A percentile compares a stretch with the other conserved stretches of the same genome.
These are phyloP conservation scores for Arthrobotrys megalospora DNA, from an alignment of 2,329 filamentous ascomycete species.

Conservation along the genomic window DNA sequence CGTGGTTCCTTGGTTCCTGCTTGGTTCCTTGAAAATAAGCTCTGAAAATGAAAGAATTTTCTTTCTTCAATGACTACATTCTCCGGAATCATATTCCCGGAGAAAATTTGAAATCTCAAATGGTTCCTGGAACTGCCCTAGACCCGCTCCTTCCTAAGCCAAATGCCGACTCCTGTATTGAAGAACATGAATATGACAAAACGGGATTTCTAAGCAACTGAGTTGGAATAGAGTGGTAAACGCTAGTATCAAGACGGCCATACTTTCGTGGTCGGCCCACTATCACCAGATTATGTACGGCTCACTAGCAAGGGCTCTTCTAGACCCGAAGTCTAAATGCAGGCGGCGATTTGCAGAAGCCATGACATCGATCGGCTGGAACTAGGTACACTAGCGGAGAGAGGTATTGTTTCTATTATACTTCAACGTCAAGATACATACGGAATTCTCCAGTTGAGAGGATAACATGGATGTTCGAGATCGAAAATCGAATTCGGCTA, in stretches of 20 bases:
- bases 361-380: slow-evolving; percentile 5
- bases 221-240: not conserved
- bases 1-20: slow-evolving; percentile 22
- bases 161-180: slow-evolving; percentile 4
- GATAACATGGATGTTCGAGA: slow-evolving; percentile 9
- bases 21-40: slow-evolving; percentile 43
- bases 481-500: not conserved
- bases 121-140: not conserved
- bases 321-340: not conserved
- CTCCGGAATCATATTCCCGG: slow-evolving; percentile 31
- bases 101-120: not conserved
- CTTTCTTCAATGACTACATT: slow-evolving; percentile 18
- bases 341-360: not conserved
- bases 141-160: not conserved
- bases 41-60: slow-evolving; percentile 22
- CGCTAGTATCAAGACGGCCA: slow-evolving; percentile 22
- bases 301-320: not conserved
- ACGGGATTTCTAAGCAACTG: slow-evolving; percentile 12
- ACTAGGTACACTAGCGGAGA: slow-evolving; percentile 1
- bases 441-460: slow-evolving; percentile 9
- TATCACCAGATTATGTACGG: not conserved
- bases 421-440: slow-evolving; percentile 8
- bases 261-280: not conserved
- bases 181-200: not conserved
- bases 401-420: slow-evolving; percentile 15